Conservation (phyloP, 2,329 filamentous ascomycete genomes). For the Sporothrix inflata region DNA sequence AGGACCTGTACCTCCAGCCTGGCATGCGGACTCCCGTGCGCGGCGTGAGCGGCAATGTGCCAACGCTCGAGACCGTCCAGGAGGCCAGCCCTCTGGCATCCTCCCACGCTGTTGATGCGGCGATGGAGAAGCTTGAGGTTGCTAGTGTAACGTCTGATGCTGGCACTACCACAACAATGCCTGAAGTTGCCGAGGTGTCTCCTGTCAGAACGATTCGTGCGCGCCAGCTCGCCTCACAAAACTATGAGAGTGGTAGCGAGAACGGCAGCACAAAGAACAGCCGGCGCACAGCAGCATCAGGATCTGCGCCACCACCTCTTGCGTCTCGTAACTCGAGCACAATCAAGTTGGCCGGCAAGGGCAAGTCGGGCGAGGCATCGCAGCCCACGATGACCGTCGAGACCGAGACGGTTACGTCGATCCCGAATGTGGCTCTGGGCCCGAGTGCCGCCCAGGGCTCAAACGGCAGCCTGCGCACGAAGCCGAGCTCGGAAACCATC, state of each 20-base stretch:
- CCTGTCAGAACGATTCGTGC: slow-evolving; percentile 49
- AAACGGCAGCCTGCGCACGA: slow-evolving; percentile 76
- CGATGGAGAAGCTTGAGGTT: slow-evolving; percentile 53
- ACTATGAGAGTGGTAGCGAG: slow-evolving; percentile 51
- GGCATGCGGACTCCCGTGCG: slow-evolving; percentile 65
- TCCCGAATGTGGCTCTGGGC: slow-evolving; percentile 79
- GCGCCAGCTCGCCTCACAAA: slow-evolving; percentile 61
- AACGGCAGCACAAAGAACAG: slow-evolving; percentile 57
- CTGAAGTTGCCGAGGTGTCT: slow-evolving; percentile 46
- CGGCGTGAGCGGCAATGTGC: slow-evolving; percentile 60
- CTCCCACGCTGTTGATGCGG: slow-evolving; percentile 55
- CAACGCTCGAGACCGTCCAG: slow-evolving; percentile 84
- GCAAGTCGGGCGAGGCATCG: slow-evolving; percentile 73
- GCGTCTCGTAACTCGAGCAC: slow-evolving; percentile 68
- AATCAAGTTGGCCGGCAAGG: slow-evolving; percentile 66
- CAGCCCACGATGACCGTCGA: slow-evolving; percentile 94
- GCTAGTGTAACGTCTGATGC: slow-evolving; percentile 52
- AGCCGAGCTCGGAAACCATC: slow-evolving; percentile 94
- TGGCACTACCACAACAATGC: slow-evolving; percentile 47
- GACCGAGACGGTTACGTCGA: slow-evolving; percentile 90
- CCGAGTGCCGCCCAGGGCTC: slow-evolving; percentile 64
- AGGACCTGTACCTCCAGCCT: slow-evolving; percentile 52
- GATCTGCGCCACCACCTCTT: slow-evolving; percentile 47
- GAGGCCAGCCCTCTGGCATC: slow-evolving; percentile 81
- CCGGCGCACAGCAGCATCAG: slow-evolving; percentile 48